A percentile compares a stretch with the other conserved stretches of the same genome.
phyloP scores from a whole-genome alignment of 2,329 filamentous ascomycete species.

The Fonsecaea erecta region DNA sequence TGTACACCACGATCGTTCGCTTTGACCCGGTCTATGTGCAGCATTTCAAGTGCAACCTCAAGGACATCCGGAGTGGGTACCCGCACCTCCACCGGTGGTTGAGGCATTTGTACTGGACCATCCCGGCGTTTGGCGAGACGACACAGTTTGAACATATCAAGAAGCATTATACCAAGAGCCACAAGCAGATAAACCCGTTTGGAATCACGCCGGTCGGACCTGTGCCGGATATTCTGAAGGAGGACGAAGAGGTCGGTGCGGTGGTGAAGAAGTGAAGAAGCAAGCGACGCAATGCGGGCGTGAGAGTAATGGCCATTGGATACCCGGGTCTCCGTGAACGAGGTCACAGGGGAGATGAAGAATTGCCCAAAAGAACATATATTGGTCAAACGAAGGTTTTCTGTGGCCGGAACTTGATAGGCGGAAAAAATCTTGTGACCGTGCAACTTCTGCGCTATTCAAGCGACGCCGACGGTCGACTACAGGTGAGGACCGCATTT shows the following conservation, averaged over 20 bases:
- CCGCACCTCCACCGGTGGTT: slow-evolving; percentile 81
- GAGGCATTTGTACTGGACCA: slow-evolving; percentile 81
- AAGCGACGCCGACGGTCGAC: not conserved
- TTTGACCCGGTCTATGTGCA: slow-evolving; percentile 83
- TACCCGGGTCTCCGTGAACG: not conserved
- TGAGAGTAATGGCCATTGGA: not conserved
- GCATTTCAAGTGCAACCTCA: slow-evolving; percentile 80
- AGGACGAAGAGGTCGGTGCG: slow-evolving; percentile 77
- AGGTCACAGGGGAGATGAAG: not conserved
- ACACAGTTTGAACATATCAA: slow-evolving; percentile 97
- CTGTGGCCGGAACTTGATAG: not conserved
- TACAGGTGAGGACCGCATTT: not conserved
- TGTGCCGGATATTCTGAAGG: slow-evolving; percentile 75
- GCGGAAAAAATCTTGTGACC: not conserved
- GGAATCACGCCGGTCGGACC: slow-evolving; percentile 85
- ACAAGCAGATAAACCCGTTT: slow-evolving; percentile 67
- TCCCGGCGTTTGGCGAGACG: slow-evolving; percentile 76
- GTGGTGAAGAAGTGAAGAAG: slow-evolving; percentile 48
- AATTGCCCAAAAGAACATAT: not conserved
- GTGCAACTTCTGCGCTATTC: not conserved
- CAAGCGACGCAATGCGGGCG: not conserved
- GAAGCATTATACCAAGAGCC: slow-evolving; percentile 71
- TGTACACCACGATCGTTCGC: slow-evolving; percentile 73
- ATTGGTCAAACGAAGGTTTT: not conserved
- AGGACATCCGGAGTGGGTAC: slow-evolving; percentile 83